Conservation (phyloP, 345 rosid species). For the Aquilaria malaccensis region DNA sequence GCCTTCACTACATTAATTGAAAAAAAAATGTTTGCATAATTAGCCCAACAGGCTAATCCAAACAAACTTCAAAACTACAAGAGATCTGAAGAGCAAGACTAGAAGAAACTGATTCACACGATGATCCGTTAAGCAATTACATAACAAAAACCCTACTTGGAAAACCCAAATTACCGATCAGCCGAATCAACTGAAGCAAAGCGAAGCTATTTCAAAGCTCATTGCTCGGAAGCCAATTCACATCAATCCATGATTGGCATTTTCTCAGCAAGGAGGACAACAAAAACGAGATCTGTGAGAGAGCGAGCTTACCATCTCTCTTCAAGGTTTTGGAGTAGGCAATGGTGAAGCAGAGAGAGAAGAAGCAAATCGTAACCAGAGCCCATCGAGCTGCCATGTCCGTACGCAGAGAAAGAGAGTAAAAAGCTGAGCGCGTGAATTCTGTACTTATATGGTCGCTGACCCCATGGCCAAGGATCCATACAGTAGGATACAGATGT, state of each 20-base stretch:
- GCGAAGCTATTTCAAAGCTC: not conserved
- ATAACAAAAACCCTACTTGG: not conserved
- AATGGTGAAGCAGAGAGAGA: constrained; percentile 22
- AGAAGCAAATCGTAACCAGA: constrained; percentile 21
- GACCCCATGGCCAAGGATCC: too few species aligned
- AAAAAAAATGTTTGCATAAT: not conserved
- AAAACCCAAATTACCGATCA: constrained; percentile 1
- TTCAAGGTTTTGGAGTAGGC: constrained; percentile 58
- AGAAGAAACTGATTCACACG: not conserved
- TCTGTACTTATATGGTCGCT: too few species aligned
- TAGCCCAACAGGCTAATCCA: not conserved
- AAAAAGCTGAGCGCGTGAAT: too few species aligned
- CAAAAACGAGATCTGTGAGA: constrained; percentile 5
- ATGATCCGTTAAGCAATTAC: not conserved
- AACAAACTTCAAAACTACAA: not conserved
- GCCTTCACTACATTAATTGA: constrained; percentile 61
- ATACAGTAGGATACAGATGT: too few species aligned
- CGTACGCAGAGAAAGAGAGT: constrained; percentile 1
- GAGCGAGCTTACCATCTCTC: constrained; percentile 37
- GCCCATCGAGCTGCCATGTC: constrained; percentile 14
- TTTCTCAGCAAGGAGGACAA: constrained; percentile 6
- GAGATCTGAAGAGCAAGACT: not conserved
- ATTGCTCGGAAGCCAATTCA: not conserved
- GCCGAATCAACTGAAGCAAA: not conserved
- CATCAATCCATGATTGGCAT: not conserved